phyloP scores from a whole-genome alignment of 1,139 yeast genomes.

The Candida sp. region DNA sequence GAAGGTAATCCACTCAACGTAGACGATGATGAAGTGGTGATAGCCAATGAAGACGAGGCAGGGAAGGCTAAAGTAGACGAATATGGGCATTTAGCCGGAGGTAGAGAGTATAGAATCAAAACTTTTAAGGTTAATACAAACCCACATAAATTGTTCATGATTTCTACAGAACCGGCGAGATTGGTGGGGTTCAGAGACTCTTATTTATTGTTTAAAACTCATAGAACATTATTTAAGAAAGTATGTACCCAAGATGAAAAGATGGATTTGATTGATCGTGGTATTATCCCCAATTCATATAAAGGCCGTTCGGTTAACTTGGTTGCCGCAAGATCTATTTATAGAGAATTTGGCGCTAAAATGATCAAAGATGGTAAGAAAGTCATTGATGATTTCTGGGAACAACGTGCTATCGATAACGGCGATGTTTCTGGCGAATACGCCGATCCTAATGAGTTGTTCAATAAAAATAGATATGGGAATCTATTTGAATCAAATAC shows the following conservation, averaged over 20 bases:
- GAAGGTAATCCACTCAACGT: slow-evolving; percentile 54
- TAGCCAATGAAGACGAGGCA: slow-evolving; percentile 71
- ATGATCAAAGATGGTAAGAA: slow-evolving; percentile 78
- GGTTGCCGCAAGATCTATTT: slow-evolving; percentile 88
- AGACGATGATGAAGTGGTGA: slow-evolving; percentile 73
- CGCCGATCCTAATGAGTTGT: slow-evolving; percentile 68
- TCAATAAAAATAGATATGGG: slow-evolving; percentile 14
- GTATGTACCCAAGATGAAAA: slow-evolving; percentile 78
- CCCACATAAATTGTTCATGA: slow-evolving; percentile 77
- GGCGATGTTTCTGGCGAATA: slow-evolving; percentile 80
- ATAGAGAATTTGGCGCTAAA: slow-evolving; percentile 88
- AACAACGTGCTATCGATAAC: slow-evolving; percentile 59
- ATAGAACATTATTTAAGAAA: slow-evolving; percentile 67
- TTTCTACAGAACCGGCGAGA: slow-evolving; percentile 95
- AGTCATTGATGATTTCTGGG: slow-evolving; percentile 89
- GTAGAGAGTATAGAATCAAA: slow-evolving; percentile 76
- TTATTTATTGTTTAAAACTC: slow-evolving; percentile 85
- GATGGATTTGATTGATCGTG: slow-evolving; percentile 76
- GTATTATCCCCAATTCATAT: slow-evolving; percentile 84
- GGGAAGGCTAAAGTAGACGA: slow-evolving; percentile 75
- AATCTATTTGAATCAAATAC: slow-evolving; percentile 13
- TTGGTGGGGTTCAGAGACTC: slow-evolving; percentile 95
- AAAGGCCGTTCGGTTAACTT: slow-evolving; percentile 87
- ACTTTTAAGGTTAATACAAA: slow-evolving; percentile 75
- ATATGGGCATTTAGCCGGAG: slow-evolving; percentile 69